Base-by-base conservation (phyloP, 306 rosid species). In the Benincasa hispida region DNA sequence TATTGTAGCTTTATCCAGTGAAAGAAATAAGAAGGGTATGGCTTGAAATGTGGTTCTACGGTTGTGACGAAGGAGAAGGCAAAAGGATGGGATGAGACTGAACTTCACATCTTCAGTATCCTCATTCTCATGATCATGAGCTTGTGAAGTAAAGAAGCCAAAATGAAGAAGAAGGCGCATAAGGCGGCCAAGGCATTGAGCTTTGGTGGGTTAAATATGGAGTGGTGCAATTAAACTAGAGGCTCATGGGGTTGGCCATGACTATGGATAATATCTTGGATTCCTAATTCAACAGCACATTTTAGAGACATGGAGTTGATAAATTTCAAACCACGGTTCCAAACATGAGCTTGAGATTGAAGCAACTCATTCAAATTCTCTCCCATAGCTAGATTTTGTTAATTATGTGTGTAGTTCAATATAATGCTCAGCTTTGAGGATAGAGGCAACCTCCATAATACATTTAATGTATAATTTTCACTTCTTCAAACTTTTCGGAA, bases 211-310 rank as follows among this genome's bases (percentile, higher is more conserved):
- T 12, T 79, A 77, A 45, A 88, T 48, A 9, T 45, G 60, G 22
- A 90, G 85, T 0, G 75, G 48, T 5, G 65, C 13, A 54, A 59
- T 62, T 62, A 90, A 87, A 30, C 61, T 8, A 76, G 14, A 88
- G 87, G n/a, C 87, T 72, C 61, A 90, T 83, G n/a, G 53, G 91
- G 87, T 74, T 82, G 62, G 75, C 86, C 91, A 67, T 86, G 81
- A 27, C 59, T 81, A 78, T 84, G 81, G 77, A 83, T 83, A 17
- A 77, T 53, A 48, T 83, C 84, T 18, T 75, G 82, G 27, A 83
- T 80, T 78, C 76, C 84, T n/a, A 83, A 41, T 32, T 83, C 75
- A 6, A 78, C 41, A 22, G 79, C 87, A 56, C 85, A 84, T 77
- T 84, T 84, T 6, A 84, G 73, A 21, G 84, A 56, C 84, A 82